Evolutionary conservation across 2,329 filamentous ascomycete genomes (phyloP).

Genomic region (Phoma sp.): DNA sequence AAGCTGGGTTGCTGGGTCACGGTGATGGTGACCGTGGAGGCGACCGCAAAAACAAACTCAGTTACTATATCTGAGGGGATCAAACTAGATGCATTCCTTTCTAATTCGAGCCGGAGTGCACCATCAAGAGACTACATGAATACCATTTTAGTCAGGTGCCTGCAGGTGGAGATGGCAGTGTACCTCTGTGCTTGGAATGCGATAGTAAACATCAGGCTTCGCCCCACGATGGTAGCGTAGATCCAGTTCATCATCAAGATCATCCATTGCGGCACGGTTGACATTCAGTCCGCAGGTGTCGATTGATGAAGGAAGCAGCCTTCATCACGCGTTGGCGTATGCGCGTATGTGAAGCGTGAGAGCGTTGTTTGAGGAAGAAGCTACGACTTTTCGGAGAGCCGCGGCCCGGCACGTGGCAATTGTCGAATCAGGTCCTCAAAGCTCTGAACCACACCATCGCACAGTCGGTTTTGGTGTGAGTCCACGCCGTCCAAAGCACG

Average conservation of each 20-base stretch:
- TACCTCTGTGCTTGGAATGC: constrained; percentile 39
- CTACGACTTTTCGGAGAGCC: background rate
- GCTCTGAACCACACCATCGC: too few species aligned
- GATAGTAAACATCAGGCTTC: constrained; percentile 43
- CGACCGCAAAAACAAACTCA: constrained; percentile 39
- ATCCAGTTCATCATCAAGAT: constrained; percentile 42
- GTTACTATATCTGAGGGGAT: constrained; percentile 42
- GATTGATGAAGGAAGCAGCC: constrained; percentile 9
- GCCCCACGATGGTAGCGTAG: constrained; percentile 38
- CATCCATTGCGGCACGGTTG: constrained; percentile 29
- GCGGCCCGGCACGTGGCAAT: background rate
- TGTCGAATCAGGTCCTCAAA: background rate
- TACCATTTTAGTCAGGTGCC: constrained; percentile 22
- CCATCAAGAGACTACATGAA: constrained; percentile 34
- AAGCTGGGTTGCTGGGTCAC: constrained; percentile 36
- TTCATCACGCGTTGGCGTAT: constrained; percentile 6
- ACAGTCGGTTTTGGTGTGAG: too few species aligned
- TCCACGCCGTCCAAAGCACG: background rate
- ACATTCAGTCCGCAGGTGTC: constrained; percentile 1
- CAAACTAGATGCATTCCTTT: constrained; percentile 36
- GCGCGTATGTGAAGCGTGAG: constrained; percentile 2
- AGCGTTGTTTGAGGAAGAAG: constrained; percentile 6
- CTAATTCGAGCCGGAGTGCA: constrained; percentile 37
- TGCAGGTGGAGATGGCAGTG: constrained; percentile 9
- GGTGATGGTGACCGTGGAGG: constrained; percentile 41